phyloP scores from a whole-genome alignment of 1,284 basidiomycete genomes.

The Neonothopanus nambi region DNA sequence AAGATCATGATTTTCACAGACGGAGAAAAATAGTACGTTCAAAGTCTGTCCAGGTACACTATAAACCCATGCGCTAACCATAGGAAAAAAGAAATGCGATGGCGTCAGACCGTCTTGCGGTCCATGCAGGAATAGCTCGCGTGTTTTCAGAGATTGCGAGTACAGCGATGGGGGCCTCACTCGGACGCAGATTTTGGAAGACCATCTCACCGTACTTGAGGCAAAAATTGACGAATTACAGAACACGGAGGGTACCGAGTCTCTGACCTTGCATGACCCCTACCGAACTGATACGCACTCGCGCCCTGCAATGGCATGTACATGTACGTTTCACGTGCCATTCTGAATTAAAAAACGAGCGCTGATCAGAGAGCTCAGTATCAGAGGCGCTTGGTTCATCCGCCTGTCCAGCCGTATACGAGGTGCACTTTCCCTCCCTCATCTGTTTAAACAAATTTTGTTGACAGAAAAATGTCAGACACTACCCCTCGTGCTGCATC shows the following conservation, averaged over 20 bases:
- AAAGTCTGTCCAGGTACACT: too few species aligned
- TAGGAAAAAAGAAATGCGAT: constrained; percentile 13
- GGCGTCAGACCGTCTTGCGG: constrained; percentile 3
- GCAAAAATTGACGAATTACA: not conserved
- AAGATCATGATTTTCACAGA: not conserved
- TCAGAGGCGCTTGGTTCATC: too few species aligned
- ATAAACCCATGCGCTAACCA: constrained; percentile 19
- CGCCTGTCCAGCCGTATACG: too few species aligned
- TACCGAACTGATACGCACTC: too few species aligned
- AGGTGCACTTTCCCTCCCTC: too few species aligned
- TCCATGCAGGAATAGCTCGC: not conserved
- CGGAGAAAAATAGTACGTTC: constrained; percentile 8
- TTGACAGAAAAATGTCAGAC: too few species aligned
- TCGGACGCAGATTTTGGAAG: not conserved
- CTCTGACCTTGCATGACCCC: not conserved
- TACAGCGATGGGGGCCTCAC: not conserved
- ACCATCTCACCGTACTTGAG: constrained; percentile 5
- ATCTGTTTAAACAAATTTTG: too few species aligned
- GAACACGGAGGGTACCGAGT: not conserved
- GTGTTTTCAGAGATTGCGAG: constrained; percentile 7
- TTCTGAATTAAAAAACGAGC: too few species aligned
- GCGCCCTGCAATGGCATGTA: too few species aligned
- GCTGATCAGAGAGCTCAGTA: too few species aligned
- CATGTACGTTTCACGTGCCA: too few species aligned
- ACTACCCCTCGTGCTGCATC: too few species aligned